Conservation (phyloP, 345 rosid genomes). For the Linum lewisii region DNA sequence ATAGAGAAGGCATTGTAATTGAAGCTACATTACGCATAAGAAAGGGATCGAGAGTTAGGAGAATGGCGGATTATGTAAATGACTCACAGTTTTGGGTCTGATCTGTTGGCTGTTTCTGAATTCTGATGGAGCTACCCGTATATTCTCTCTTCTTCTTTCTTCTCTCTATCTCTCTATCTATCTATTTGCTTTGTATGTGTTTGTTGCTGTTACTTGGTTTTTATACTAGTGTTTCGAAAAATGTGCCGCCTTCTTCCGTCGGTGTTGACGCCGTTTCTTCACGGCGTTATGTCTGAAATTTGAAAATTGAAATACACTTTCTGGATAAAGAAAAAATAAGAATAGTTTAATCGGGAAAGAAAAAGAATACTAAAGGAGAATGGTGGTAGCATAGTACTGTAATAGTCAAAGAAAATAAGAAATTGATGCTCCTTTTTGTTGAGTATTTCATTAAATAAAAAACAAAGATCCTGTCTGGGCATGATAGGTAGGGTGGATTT, state of each 20-base stretch:
- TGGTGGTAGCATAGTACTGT: too few relatives aligned
- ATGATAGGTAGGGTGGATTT: too few relatives aligned
- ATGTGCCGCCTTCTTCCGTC: conserved; percentile 25
- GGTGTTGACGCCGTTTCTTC: conserved; percentile 50
- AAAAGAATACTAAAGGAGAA: too few relatives aligned
- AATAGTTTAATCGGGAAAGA: too few relatives aligned
- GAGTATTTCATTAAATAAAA: too few relatives aligned
- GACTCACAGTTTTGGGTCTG: conserved; percentile 42
- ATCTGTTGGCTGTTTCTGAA: conserved; percentile 16
- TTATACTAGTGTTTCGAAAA: conserved; percentile 11
- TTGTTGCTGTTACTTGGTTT: conserved; percentile 23
- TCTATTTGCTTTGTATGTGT: conserved; percentile 12
- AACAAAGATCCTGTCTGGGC: too few relatives aligned
- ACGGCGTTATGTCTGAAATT: conserved; percentile 24
- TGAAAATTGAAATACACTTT: conserved; percentile 3
- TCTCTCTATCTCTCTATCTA: background rate
- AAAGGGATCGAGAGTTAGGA: conserved; percentile 1
- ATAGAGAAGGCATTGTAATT: background rate
- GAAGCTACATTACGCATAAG: conserved; percentile 23
- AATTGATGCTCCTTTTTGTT: too few relatives aligned
- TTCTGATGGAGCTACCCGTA: conserved; percentile 4
- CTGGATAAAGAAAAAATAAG: background rate
- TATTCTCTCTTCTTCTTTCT: background rate
- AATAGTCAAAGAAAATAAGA: too few relatives aligned
- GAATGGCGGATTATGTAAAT: conserved; percentile 8